phyloP scores from a whole-genome alignment of 2,329 filamentous ascomycete genomes.

The Fusarium bactridioides region DNA sequence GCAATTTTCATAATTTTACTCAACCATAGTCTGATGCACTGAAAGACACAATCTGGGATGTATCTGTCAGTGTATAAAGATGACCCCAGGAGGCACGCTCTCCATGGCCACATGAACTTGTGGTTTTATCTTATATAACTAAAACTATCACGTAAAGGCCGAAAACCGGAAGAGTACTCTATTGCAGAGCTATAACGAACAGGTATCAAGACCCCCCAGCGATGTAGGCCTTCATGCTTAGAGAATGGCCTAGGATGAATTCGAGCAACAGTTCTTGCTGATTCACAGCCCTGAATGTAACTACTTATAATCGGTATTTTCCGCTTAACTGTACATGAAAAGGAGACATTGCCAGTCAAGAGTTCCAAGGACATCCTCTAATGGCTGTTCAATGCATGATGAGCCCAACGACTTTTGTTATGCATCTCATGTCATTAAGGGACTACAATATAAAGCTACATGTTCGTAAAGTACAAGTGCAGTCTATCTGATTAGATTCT shows the following conservation, averaged over 20 bases:
- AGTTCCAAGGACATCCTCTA: not conserved
- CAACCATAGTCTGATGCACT: too few species aligned
- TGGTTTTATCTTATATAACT: fast-evolving
- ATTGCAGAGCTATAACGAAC: not conserved
- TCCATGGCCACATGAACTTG: not conserved
- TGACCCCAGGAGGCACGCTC: not conserved
- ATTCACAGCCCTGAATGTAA: not conserved
- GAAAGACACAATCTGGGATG: not conserved
- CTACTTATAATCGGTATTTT: not conserved
- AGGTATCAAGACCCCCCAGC: not conserved
- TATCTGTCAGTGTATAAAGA: not conserved
- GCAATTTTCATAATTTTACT: fast-evolving
- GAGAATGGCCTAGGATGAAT: not conserved
- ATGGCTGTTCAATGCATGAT: not conserved
- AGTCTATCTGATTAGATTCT: not conserved
- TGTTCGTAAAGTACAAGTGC: not conserved
- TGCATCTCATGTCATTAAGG: not conserved
- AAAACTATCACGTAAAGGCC: not conserved
- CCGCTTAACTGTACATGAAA: not conserved
- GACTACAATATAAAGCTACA: too few species aligned
- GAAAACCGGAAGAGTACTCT: fast-evolving
- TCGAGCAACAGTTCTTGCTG: not conserved
- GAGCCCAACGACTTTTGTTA: not conserved
- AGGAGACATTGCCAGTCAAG: not conserved
- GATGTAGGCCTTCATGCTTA: not conserved